A percentile compares a stretch with the other conserved stretches of the same genome.
These are phyloP conservation scores for Cyclospora cayetanensis DNA, from an alignment of 169 alveolate species.

Conservation along the genomic window DNA sequence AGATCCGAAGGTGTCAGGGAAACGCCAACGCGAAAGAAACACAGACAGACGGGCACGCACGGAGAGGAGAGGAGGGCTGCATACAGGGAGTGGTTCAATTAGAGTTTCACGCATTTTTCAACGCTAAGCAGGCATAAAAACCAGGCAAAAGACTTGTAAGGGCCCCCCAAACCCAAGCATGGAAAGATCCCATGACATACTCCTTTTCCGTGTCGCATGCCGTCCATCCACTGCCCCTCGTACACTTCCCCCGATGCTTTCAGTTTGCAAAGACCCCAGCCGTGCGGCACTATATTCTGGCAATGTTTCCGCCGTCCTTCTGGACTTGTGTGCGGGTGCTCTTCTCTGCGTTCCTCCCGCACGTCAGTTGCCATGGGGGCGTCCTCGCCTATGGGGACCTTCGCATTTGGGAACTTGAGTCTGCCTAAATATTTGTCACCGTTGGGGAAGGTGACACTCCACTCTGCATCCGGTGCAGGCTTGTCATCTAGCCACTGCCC, in stretches of 20 bases:
- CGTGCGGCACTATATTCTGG: slow-evolving; percentile 64
- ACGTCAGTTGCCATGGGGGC: background rate
- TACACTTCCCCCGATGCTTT: slow-evolving; percentile 67
- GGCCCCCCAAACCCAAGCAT: background rate
- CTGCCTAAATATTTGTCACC: slow-evolving; percentile 73
- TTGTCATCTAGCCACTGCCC: slow-evolving; percentile 69
- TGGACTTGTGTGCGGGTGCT: background rate
- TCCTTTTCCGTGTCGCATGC: slow-evolving; percentile 74
- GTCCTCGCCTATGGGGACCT: background rate
- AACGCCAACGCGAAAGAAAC: background rate
- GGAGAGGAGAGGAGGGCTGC: background rate
- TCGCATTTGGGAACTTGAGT: slow-evolving; percentile 2
- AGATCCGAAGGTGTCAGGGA: background rate
- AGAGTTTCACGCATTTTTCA: background rate
- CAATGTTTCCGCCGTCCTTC: background rate
- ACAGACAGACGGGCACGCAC: background rate
- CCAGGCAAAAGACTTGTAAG: background rate
- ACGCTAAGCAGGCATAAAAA: background rate
- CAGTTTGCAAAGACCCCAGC: slow-evolving; percentile 64
- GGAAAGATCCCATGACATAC: slow-evolving; percentile 13
- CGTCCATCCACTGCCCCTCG: slow-evolving; percentile 73
- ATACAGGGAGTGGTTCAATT: background rate
- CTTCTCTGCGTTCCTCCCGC: background rate
- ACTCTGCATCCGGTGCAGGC: slow-evolving; percentile 61
- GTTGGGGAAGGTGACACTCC: slow-evolving; percentile 68